Evolutionary conservation across 1,284 basidiomycete species (phyloP).

Genomic region (Pseudozyma tsukubaensis): DNA sequence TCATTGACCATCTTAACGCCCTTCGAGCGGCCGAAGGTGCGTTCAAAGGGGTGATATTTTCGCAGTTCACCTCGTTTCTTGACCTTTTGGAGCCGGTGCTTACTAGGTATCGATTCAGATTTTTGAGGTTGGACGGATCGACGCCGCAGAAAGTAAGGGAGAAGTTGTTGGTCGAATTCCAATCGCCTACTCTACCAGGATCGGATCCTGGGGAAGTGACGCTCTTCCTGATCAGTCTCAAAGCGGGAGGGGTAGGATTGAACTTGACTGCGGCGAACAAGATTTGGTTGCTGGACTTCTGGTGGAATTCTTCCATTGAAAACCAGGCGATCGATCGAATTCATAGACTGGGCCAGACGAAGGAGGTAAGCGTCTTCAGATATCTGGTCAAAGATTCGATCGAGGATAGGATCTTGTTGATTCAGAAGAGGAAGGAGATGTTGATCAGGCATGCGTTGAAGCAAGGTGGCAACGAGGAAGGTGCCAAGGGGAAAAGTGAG

Average conservation of each 20-base stretch:
- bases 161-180: constrained; percentile 80
- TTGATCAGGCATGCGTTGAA: constrained; percentile 75
- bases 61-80: constrained; percentile 70
- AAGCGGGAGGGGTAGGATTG: constrained; percentile 89
- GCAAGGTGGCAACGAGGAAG: background rate
- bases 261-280: constrained; percentile 66
- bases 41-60: constrained; percentile 69
- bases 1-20: constrained; percentile 77
- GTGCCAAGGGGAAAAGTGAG: constrained; percentile 34
- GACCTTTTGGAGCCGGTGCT: constrained; percentile 62
- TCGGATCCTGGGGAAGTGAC: constrained; percentile 77
- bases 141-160: constrained; percentile 89
- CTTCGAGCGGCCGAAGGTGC: constrained; percentile 70
- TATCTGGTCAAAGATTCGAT: constrained; percentile 94
- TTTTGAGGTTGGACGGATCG: constrained; percentile 80
- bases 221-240: constrained; percentile 87
- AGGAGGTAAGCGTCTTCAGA: constrained; percentile 88
- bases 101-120: constrained; percentile 45
- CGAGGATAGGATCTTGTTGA: constrained; percentile 75
- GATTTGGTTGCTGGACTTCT: constrained; percentile 66
- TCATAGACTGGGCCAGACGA: constrained; percentile 86
- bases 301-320: constrained; percentile 72
- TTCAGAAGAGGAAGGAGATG: constrained; percentile 93
- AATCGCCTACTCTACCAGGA: constrained; percentile 70
- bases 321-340: constrained; percentile 78